Evolutionary conservation across 129 eudicot species (phyloP).

Genomic region (Helianthus tuberosus): DNA sequence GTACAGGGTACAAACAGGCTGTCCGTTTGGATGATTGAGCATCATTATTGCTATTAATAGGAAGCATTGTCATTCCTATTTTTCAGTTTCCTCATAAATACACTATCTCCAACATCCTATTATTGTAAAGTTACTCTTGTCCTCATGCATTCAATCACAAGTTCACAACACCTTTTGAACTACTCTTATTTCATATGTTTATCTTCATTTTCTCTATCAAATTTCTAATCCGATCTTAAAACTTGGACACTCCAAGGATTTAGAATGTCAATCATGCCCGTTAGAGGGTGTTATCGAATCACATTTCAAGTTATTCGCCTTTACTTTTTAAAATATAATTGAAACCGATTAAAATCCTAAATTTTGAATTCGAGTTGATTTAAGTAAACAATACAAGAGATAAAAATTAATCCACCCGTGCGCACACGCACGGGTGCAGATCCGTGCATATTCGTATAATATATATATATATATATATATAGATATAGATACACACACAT

Average conservation of each 20-base stretch:
- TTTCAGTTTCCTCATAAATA: constrained; percentile 12
- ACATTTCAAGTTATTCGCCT: too few species aligned
- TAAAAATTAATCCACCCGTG: too few species aligned
- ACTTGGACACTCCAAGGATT: neutral
- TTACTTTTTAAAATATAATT: too few species aligned
- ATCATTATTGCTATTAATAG: constrained; percentile 21
- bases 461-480: too few species aligned
- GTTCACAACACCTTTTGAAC: neutral
- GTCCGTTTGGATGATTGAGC: constrained; percentile 20
- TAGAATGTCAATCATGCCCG: neutral
- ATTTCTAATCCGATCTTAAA: neutral
- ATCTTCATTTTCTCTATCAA: too few species aligned
- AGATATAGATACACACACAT: too few species aligned
- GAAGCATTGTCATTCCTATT: neutral
- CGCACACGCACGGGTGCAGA: too few species aligned
- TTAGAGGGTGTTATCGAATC: neutral
- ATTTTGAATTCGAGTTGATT: too few species aligned
- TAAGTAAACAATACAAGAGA: too few species aligned
- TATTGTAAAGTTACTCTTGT: constrained; percentile 27
- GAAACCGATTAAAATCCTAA: too few species aligned
- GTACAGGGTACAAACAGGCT: constrained; percentile 26
- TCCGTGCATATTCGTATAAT: too few species aligned
- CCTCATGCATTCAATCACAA: constrained; percentile 9
- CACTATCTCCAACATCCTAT: constrained; percentile 7
- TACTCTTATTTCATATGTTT: neutral